These are phyloP conservation scores for Fragilaria crotonensis DNA, from an alignment of 108 stramenopile genomes.

Conservation along the genomic window DNA sequence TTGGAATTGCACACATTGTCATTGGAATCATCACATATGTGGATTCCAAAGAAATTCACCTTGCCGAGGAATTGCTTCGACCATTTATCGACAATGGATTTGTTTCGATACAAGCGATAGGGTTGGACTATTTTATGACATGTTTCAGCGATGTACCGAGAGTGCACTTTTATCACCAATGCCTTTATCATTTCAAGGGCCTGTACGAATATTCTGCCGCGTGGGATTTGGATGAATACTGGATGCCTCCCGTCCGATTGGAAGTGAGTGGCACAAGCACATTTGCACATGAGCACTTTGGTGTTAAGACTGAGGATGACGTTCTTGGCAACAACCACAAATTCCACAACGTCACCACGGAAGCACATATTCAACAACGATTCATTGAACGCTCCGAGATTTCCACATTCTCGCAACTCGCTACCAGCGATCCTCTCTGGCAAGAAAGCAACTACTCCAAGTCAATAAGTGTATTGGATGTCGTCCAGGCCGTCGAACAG, in stretches of 20 bases:
- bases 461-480: neutral
- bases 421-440: neutral
- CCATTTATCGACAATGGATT: slow-evolving; percentile 7
- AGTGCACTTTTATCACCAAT: slow-evolving; percentile 22
- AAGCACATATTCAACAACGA: neutral
- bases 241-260: slow-evolving; percentile 9
- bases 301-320: neutral
- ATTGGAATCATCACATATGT: slow-evolving; percentile 6
- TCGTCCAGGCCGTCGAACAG: neutral
- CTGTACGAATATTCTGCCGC: slow-evolving; percentile 11
- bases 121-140: neutral
- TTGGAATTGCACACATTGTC: slow-evolving; percentile 17
- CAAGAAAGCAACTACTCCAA: neutral
- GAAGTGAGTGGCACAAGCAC: neutral
- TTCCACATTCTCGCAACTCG: neutral
- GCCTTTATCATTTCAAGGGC: slow-evolving; percentile 25
- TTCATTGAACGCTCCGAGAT: neutral
- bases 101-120: slow-evolving; percentile 3
- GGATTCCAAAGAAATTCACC: neutral
- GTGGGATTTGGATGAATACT: slow-evolving; percentile 32
- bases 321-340: neutral
- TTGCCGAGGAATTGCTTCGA: slow-evolving; percentile 2
- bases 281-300: neutral
- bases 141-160: slow-evolving; percentile 6
- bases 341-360: neutral